Evolutionary conservation across 2,329 filamentous ascomycete species (phyloP).

Genomic region (Neopestalotiopsis sp.): DNA sequence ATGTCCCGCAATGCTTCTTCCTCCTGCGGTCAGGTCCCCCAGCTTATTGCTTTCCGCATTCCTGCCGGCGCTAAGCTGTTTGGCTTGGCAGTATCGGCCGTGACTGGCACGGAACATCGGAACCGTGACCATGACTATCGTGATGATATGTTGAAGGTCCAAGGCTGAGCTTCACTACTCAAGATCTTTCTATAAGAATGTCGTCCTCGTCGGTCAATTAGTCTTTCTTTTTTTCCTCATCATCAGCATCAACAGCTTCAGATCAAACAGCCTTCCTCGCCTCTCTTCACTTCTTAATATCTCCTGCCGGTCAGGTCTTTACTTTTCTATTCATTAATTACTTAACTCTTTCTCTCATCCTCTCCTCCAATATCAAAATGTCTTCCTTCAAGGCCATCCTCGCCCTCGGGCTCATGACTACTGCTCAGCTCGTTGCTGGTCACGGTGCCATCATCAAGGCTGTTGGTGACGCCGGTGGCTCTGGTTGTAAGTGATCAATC

Average conservation of each 20-base stretch:
- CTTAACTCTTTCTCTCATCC: constrained; percentile 18
- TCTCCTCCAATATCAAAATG: constrained; percentile 24
- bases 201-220: constrained; percentile 15
- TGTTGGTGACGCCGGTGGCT: constrained; percentile 61
- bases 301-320: constrained; percentile 33
- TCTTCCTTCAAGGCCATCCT: constrained; percentile 35
- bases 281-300: constrained; percentile 20
- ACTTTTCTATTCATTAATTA: constrained; percentile 13
- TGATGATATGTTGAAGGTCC: not conserved
- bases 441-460: constrained; percentile 66
- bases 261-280: constrained; percentile 19
- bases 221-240: constrained; percentile 21
- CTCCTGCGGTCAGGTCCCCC: constrained; percentile 1
- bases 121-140: not conserved
- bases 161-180: constrained; percentile 16
- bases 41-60: not conserved
- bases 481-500: constrained; percentile 46
- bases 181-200: constrained; percentile 28
- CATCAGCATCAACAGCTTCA: constrained; percentile 28
- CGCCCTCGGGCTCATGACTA: constrained; percentile 55
- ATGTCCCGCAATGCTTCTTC: constrained; percentile 12
- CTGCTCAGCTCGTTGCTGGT: constrained; percentile 60
- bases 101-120: not conserved
- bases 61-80: constrained; percentile 10
- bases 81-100: constrained; percentile 17